These are phyloP conservation scores for Terana coerulea DNA, from an alignment of 768 basidiomycete genomes.

Conservation along the genomic window DNA sequence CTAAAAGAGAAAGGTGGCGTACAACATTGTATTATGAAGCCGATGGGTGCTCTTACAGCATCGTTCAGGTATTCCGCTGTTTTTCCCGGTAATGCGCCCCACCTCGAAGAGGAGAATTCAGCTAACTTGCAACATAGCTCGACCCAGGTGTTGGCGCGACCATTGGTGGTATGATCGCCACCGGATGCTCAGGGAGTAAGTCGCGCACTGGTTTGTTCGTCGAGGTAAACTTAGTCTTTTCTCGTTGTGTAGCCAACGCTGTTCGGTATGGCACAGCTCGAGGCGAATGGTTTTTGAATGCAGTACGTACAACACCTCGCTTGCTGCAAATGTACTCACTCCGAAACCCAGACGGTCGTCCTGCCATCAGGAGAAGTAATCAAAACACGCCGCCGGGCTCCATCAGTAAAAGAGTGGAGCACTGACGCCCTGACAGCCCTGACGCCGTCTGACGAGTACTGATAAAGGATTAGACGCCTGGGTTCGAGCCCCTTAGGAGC, in stretches of 20 bases:
- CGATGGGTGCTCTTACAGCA: neutral
- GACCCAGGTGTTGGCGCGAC: constrained; percentile 79
- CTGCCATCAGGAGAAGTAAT: constrained; percentile 82
- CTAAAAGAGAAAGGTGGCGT: constrained; percentile 54
- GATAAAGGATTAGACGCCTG: too few relatives aligned
- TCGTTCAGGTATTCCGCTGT: constrained; percentile 63
- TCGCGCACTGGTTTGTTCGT: constrained; percentile 6
- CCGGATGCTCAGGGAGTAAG: constrained; percentile 81
- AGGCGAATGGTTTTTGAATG: constrained; percentile 88
- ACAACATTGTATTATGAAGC: neutral
- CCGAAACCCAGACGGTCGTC: constrained; percentile 77
- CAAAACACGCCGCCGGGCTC: constrained; percentile 73
- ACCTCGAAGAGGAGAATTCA: neutral
- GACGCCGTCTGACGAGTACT: too few relatives aligned
- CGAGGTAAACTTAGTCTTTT: neutral
- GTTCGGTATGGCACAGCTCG: constrained; percentile 88
- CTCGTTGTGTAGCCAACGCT: constrained; percentile 52
- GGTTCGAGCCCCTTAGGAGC: too few relatives aligned
- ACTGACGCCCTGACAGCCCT: too few relatives aligned
- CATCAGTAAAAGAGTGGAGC: too few relatives aligned
- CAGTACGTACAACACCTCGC: constrained; percentile 44
- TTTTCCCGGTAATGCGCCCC: constrained; percentile 59
- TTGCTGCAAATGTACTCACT: too few relatives aligned
- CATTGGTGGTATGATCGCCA: constrained; percentile 83
- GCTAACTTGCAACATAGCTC: constrained; percentile 37